Base-by-base conservation (phyloP, 192 early-diverging fungal genomes). In the Coemansia biformis region DNA sequence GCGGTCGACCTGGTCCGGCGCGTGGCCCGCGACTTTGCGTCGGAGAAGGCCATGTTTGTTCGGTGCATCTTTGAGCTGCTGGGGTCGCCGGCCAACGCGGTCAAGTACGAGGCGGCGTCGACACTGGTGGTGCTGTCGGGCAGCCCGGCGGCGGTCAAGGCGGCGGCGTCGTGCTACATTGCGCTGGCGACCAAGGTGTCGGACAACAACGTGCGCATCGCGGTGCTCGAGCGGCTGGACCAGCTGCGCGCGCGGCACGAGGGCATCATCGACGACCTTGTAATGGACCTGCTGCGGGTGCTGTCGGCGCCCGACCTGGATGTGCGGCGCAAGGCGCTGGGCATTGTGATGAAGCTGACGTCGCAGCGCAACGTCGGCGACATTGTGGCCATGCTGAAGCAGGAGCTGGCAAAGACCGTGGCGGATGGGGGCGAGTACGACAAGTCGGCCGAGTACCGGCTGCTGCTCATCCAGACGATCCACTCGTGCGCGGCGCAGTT, bases 131-230 rank as follows among this genome's bases (percentile, higher is more conserved):
- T 79, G 18, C 76, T 99, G 31, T 90, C 94, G 11, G 81, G 84
- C 21, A 89, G 92, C 57, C 80, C 90, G 30, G 81, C 86, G 6
- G 94, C 93, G 16, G 81, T 99, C 48, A 94, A 93, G 75, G 91
- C 91, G 34, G 93, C 90, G 8, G 94, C 92, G 0, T 63, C 81
- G 15, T 89, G 86, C 63, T 96, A 94, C 53, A 93, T 98, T 43
- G 81, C 92, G 41, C 79, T 99, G 31, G 86, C 88, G 44, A 72
- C 87, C 15, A 91, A 92, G 65, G 96, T 90, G 57, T 83, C 93
- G 8, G 96, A 99, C 61, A 99, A 96, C 76, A 99, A 99, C 63
- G 84, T 99, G 38, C 97, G 97, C 68, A 68, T 99, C 46, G 98
- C 93, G 70, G 93, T 96, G 8, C 77, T 99, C 35, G 89, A 93